Percentiles rank a stretch among this genome's conserved stretches.
Conservation (phyloP, 306 rosid species). For the Comarum palustre region DNA sequence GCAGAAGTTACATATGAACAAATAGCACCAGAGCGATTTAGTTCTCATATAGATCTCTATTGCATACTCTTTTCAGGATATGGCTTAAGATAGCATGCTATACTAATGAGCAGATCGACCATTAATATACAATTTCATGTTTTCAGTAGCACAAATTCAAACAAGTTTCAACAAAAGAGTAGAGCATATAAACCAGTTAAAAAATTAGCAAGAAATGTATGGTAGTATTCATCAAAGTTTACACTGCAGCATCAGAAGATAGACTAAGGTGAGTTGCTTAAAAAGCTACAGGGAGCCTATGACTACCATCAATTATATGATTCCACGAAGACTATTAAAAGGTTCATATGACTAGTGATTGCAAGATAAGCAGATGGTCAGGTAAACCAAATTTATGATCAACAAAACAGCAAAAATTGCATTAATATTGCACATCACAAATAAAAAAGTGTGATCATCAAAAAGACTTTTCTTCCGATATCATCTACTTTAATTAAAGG, state of each 20-base stretch:
- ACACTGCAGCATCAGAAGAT: not conserved
- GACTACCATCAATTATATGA: not conserved
- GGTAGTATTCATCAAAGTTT: not conserved
- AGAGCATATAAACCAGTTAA: not conserved
- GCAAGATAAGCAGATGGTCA: not conserved
- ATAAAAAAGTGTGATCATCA: slow-evolving; percentile 1
- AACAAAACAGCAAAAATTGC: not conserved
- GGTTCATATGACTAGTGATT: not conserved
- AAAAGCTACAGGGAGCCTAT: not conserved
- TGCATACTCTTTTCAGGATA: not conserved
- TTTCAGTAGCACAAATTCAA: not conserved
- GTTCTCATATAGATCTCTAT: not conserved
- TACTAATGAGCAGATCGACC: not conserved
- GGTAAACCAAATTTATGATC: not conserved
- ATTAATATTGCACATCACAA: not conserved
- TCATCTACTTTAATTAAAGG: not conserved
- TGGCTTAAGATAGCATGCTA: not conserved
- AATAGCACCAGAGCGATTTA: slow-evolving; percentile 2
- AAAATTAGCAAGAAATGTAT: not conserved
- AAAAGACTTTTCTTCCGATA: not conserved
- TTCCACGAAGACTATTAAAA: not conserved
- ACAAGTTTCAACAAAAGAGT: not conserved
- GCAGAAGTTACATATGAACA: slow-evolving; percentile 22
- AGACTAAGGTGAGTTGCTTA: not conserved
- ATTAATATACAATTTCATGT: not conserved